Conservation (phyloP, 257 asterid species). For the Lantana camara region DNA sequence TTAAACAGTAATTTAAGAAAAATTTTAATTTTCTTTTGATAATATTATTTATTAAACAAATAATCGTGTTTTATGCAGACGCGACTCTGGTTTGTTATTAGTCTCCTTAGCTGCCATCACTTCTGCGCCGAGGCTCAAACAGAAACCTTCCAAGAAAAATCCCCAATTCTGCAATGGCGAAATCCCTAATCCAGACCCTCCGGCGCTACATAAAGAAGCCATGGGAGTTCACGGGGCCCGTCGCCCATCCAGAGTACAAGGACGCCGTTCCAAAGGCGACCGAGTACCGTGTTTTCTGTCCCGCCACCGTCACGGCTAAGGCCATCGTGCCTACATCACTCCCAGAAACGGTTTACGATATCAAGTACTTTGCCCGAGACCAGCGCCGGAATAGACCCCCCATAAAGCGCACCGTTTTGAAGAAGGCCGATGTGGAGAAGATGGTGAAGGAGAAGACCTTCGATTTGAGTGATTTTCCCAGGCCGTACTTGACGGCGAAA, state of each 20-base stretch:
- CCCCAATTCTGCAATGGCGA: constrained; percentile 59
- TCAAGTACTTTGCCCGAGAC: constrained; percentile 87
- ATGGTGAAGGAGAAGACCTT: constrained; percentile 73
- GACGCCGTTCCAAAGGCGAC: constrained; percentile 73
- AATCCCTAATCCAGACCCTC: constrained; percentile 74
- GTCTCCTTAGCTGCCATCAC: not conserved
- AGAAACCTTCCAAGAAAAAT: constrained; percentile 18
- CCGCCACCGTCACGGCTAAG: constrained; percentile 60
- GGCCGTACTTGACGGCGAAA: constrained; percentile 64
- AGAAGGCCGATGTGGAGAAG: constrained; percentile 79
- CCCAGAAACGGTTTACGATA: constrained; percentile 87
- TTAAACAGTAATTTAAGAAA: no score
- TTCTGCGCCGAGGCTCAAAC: not conserved
- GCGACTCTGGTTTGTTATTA: not conserved
- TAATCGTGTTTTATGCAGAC: no score
- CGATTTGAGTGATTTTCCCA: constrained; percentile 66
- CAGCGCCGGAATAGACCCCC: constrained; percentile 94
- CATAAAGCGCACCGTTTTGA: constrained; percentile 66
- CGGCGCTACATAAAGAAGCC: constrained; percentile 79
- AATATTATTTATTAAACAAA: no score
- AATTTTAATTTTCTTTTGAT: no score
- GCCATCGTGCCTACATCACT: constrained; percentile 80
- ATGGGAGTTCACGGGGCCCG: constrained; percentile 87
- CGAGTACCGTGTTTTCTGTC: constrained; percentile 76
- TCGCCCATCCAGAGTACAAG: constrained; percentile 57